Conservation (phyloP, 2,329 filamentous ascomycete genomes). For the Xylariaceae sp. region DNA sequence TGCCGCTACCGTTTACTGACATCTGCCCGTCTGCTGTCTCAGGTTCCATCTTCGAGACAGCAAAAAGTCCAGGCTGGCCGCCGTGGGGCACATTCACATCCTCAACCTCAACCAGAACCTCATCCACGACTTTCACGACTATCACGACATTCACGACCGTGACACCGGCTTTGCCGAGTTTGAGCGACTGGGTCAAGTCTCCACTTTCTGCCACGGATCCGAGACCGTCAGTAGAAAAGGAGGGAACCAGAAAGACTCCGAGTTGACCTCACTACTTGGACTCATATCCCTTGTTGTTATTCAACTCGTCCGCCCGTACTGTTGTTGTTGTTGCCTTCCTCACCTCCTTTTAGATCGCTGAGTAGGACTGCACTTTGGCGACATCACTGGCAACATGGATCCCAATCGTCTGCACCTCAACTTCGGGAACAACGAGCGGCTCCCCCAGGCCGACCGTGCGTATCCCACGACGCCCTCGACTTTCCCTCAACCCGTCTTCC, state of each 20-base stretch:
- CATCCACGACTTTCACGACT: no score
- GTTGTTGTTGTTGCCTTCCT: neutral
- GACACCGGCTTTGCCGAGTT: neutral
- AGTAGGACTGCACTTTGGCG: neutral
- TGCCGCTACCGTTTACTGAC: neutral
- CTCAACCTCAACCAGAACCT: neutral
- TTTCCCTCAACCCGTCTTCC: slow-evolving; percentile 83
- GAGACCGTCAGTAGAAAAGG: neutral
- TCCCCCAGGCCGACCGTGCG: slow-evolving; percentile 58
- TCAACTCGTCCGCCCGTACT: neutral
- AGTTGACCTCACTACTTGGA: neutral
- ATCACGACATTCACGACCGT: neutral
- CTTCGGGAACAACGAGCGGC: slow-evolving; percentile 61
- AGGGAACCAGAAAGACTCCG: neutral
- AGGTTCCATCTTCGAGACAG: neutral
- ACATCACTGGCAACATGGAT: slow-evolving; percentile 37
- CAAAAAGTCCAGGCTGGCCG: neutral
- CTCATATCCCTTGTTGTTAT: neutral
- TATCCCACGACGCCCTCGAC: slow-evolving; percentile 91
- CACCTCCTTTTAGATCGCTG: neutral
- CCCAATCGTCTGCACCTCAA: slow-evolving; percentile 61
- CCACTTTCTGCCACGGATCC: neutral
- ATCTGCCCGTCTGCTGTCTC: neutral
- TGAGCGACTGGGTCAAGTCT: neutral
- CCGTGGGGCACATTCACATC: neutral